These are phyloP conservation scores for Chlorella vulgaris DNA, from an alignment of 139 green algal genomes.

Conservation along the genomic window DNA sequence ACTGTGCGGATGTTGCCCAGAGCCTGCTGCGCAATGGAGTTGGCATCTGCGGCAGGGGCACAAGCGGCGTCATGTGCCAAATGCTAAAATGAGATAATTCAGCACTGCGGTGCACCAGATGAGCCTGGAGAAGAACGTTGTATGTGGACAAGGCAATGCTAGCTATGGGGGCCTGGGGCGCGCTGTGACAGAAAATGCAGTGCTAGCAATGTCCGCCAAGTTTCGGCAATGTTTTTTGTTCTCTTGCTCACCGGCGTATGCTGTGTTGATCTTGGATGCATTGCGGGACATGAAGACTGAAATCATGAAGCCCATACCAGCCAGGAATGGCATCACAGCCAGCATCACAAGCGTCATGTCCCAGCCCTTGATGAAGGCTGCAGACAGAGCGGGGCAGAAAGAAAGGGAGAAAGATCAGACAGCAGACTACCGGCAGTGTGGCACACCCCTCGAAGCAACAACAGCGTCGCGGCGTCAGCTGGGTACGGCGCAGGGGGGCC, in stretches of 20 bases:
- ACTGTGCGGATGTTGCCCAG: slow-evolving; percentile 80
- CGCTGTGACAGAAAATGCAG: no score
- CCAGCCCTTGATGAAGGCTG: slow-evolving; percentile 70
- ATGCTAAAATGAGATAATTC: no score
- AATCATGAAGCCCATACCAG: slow-evolving; percentile 56
- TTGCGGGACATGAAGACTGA: slow-evolving; percentile 40
- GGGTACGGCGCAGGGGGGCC: no score
- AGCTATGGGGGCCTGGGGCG: no score
- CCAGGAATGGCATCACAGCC: slow-evolving; percentile 67
- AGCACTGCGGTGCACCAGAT: no score
- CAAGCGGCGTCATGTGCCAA: not conserved
- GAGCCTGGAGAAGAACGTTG: no score
- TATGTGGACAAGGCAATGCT: no score
- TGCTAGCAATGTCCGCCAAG: not conserved
- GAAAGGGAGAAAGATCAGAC: not conserved
- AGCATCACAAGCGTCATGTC: slow-evolving; percentile 87
- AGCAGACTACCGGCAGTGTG: not conserved
- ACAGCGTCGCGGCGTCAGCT: no score
- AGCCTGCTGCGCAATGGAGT: slow-evolving; percentile 68
- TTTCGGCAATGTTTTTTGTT: no score
- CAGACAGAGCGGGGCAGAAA: not conserved
- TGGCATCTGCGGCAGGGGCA: slow-evolving; percentile 50
- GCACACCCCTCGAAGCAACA: no score
- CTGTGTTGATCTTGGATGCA: slow-evolving; percentile 28
- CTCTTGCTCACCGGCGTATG: slow-evolving; percentile 25